Evolutionary conservation across 345 rosid species (phyloP).

Genomic region (Garcia nutans): DNA sequence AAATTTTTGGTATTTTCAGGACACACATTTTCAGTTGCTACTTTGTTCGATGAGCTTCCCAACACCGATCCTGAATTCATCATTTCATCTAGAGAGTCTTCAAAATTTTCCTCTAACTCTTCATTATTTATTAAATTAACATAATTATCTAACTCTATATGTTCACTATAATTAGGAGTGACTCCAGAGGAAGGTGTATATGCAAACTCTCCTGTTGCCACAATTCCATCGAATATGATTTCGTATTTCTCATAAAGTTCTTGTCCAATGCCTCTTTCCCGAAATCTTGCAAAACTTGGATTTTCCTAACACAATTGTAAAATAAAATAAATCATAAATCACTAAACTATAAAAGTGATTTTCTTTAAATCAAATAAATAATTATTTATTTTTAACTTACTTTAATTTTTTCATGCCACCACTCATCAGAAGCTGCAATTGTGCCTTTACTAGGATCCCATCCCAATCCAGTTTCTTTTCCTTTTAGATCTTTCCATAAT

Average conservation of each 20-base stretch:
- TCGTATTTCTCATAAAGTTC: background rate
- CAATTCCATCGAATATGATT: background rate
- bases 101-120: background rate
- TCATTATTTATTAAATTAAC: background rate
- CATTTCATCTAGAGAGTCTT: background rate
- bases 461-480: background rate
- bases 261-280: background rate
- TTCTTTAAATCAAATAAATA: no score
- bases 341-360: no score
- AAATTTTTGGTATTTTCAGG: background rate
- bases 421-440: background rate
- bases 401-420: background rate
- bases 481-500: slow-evolving; percentile 1
- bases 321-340: no score
- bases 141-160: no score
- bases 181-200: background rate
- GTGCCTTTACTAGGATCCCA: slow-evolving; percentile 9
- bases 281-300: background rate
- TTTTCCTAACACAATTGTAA: background rate
- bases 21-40: background rate
- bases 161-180: background rate
- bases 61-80: no score
- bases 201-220: slow-evolving; percentile 3
- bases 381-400: background rate
- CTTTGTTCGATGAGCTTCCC: no score